phyloP scores from a whole-genome alignment of 2,329 filamentous ascomycete genomes.

The Thielaviopsis euricoi region DNA sequence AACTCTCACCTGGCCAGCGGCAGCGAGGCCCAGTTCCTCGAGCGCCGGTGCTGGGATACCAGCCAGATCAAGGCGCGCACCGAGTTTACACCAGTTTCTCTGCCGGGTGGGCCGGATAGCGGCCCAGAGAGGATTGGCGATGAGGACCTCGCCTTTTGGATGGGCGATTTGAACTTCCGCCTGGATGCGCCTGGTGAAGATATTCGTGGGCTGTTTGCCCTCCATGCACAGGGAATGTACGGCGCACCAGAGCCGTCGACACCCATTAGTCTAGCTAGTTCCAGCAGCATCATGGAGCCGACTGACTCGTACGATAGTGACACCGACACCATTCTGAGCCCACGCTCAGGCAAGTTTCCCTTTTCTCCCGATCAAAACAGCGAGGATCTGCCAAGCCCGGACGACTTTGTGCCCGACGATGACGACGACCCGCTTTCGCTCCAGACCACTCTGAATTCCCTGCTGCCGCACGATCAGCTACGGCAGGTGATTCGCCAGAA shows the following conservation, averaged over 20 bases:
- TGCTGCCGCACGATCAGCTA: slow-evolving; percentile 83
- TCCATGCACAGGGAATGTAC: slow-evolving; percentile 71
- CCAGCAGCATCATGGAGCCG: slow-evolving; percentile 13
- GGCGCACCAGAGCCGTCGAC: slow-evolving; percentile 24
- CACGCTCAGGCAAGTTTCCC: slow-evolving; percentile 7
- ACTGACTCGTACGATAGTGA: slow-evolving; percentile 13
- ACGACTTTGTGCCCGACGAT: slow-evolving; percentile 50
- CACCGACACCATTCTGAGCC: slow-evolving; percentile 12
- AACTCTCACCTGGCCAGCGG: slow-evolving; percentile 88
- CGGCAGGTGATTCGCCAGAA: slow-evolving; percentile 52
- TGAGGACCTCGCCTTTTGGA: slow-evolving; percentile 91
- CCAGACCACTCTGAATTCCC: slow-evolving; percentile 71
- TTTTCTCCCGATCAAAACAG: slow-evolving; percentile 3
- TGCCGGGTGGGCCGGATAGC: slow-evolving; percentile 48
- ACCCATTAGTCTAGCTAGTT: slow-evolving; percentile 19
- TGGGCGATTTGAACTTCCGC: slow-evolving; percentile 90
- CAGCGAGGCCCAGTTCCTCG: slow-evolving; percentile 56
- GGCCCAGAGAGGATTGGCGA: slow-evolving; percentile 60
- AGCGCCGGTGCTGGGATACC: slow-evolving; percentile 81
- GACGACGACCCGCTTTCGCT: slow-evolving; percentile 70
- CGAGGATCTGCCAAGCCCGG: slow-evolving; percentile 36
- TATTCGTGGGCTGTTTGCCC: slow-evolving; percentile 64
- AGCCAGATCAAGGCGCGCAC: slow-evolving; percentile 60
- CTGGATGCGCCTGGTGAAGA: slow-evolving; percentile 80
- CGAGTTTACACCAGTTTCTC: slow-evolving; percentile 57